These are phyloP conservation scores for Rachicladosporium sp. DNA, from an alignment of 2,329 filamentous ascomycete genomes.

Conservation along the genomic window DNA sequence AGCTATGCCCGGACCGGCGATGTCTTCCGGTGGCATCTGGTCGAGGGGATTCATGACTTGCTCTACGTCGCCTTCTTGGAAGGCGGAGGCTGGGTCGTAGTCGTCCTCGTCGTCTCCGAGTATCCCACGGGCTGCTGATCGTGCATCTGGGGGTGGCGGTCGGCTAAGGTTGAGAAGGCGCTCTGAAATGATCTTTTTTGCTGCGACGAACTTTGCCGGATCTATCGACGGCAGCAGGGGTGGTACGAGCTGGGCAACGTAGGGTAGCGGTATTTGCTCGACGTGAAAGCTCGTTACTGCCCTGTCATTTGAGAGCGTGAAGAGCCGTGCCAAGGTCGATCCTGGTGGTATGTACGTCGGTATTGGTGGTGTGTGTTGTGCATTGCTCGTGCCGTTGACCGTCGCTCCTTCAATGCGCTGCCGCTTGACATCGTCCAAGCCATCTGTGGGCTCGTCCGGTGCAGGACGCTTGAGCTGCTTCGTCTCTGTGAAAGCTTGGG, in stretches of 20 bases:
- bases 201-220: constrained; percentile 53
- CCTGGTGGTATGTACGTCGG: constrained; percentile 52
- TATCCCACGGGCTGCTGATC: constrained; percentile 21
- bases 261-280: constrained; percentile 58
- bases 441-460: constrained; percentile 57
- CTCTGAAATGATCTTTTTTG: constrained; percentile 48
- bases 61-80: constrained; percentile 62
- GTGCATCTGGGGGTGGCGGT: constrained; percentile 15
- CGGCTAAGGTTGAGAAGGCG: constrained; percentile 29
- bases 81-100: constrained; percentile 73
- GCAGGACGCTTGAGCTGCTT: constrained; percentile 58
- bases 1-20: constrained; percentile 30
- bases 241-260: constrained; percentile 72
- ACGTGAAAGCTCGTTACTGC: constrained; percentile 73
- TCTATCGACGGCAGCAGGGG: constrained; percentile 65
- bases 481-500: constrained; percentile 68
- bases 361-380: constrained; percentile 24
- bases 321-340: constrained; percentile 70
- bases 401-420: constrained; percentile 53
- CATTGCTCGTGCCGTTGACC: constrained; percentile 11
- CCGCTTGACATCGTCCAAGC: constrained; percentile 66
- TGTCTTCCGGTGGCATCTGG: constrained; percentile 41
- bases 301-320: constrained; percentile 67
- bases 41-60: constrained; percentile 70
- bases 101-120: constrained; percentile 63